phyloP scores from a whole-genome alignment of 2,329 filamentous ascomycete species.

The Colletotrichum tropicicola region DNA sequence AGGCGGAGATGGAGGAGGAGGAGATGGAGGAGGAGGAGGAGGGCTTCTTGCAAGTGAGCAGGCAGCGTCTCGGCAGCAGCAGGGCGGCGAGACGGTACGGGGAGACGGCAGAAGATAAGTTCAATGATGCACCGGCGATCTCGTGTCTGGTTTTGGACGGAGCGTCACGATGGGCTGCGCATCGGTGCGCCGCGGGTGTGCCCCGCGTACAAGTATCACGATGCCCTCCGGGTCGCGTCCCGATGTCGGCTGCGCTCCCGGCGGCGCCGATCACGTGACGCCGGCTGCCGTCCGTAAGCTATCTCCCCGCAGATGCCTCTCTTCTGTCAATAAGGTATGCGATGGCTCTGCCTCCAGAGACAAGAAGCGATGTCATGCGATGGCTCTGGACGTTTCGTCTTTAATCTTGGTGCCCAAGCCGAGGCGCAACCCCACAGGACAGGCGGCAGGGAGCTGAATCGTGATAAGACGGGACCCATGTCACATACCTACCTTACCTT shows the following conservation, averaged over 20 bases:
- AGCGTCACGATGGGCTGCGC: neutral
- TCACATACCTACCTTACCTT: too few species aligned
- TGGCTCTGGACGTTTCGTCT: too few species aligned
- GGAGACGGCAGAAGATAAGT: slow-evolving; percentile 18
- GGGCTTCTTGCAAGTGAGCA: slow-evolving; percentile 5
- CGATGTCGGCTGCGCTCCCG: slow-evolving; percentile 23
- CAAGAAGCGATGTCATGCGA: too few species aligned
- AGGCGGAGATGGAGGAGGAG: neutral
- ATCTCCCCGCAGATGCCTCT: neutral
- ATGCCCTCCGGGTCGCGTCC: neutral
- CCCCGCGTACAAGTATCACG: slow-evolving; percentile 8
- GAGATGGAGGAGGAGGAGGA: neutral
- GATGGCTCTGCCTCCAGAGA: too few species aligned
- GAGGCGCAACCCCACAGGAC: neutral
- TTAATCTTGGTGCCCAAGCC: slow-evolving; percentile 1
- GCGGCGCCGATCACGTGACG: slow-evolving; percentile 21
- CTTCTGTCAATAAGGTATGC: too few species aligned
- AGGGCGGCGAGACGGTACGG: neutral
- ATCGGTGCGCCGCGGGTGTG: neutral
- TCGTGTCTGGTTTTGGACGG: neutral
- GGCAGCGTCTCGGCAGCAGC: neutral
- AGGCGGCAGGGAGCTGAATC: slow-evolving; percentile 2
- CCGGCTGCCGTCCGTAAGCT: too few species aligned
- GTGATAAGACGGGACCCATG: neutral
- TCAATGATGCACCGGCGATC: neutral